Percentiles rank a stretch among this genome's conserved stretches.
Conservation (phyloP, 495 filamentous ascomycete species). For the Choiromyces venosus region DNA sequence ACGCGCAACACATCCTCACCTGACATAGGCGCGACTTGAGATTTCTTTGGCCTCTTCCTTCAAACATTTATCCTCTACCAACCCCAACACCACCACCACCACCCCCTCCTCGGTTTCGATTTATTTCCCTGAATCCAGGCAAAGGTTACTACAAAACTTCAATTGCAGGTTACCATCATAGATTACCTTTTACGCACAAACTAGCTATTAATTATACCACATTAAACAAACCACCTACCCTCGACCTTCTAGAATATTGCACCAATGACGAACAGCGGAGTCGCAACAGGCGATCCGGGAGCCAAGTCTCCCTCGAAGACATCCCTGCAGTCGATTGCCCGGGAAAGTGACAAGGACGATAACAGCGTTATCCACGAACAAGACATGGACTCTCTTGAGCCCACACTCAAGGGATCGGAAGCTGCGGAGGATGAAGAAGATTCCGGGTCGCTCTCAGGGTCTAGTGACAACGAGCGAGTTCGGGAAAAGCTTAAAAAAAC, state of each 20-base stretch:
- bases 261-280: constrained; percentile 38
- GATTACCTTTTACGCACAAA: neutral
- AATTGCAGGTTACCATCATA: neutral
- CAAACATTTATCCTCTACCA: constrained; percentile 5
- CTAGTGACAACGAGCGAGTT: constrained; percentile 36
- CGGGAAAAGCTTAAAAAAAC: constrained; percentile 43
- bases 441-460: neutral
- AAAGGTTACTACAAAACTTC: neutral
- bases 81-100: neutral
- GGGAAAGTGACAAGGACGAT: neutral
- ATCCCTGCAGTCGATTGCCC: neutral
- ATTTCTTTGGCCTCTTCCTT: constrained; percentile 19
- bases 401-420: neutral
- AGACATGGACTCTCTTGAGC: constrained; percentile 13
- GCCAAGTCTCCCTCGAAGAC: neutral
- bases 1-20: constrained; percentile 28
- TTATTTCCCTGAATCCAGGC: neutral
- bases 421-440: neutral
- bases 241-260: constrained; percentile 9
- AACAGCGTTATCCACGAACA: constrained; percentile 17
- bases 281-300: constrained; percentile 30
- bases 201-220: neutral
- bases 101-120: neutral
- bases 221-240: neutral
- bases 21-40: constrained; percentile 31